A percentile compares a stretch with the other conserved stretches of the same genome.
Conservation (phyloP, 306 rosid genomes). For the Corylus heterophylla region DNA sequence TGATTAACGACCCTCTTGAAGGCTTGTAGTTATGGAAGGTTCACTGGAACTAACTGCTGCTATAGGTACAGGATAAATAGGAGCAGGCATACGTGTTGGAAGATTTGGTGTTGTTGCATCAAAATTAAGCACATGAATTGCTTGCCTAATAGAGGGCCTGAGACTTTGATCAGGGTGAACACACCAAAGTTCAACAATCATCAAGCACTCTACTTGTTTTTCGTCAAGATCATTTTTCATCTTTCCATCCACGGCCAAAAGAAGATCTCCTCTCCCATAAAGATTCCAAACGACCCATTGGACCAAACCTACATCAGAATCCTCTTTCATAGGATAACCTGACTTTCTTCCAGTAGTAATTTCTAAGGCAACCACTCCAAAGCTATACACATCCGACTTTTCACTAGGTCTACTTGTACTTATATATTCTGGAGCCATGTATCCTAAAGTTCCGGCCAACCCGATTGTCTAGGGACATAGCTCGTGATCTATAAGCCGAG, state of each 20-base stretch:
- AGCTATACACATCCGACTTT: constrained; percentile 30
- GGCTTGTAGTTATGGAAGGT: neutral
- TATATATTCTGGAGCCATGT: constrained; percentile 37
- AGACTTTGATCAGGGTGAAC: constrained; percentile 1
- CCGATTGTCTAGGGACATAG: constrained; percentile 33
- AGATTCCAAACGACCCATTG: too few relatives aligned
- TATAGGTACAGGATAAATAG: neutral
- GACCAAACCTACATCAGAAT: too few relatives aligned
- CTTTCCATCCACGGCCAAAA: neutral
- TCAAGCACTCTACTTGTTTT: neutral
- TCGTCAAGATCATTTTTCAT: neutral
- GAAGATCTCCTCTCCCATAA: too few relatives aligned
- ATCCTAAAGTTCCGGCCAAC: constrained; percentile 35
- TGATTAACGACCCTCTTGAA: neutral
- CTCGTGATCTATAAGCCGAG: constrained; percentile 31
- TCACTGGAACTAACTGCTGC: neutral
- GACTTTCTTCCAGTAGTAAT: too few relatives aligned
- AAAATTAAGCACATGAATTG: too few relatives aligned
- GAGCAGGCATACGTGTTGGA: neutral
- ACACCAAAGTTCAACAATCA: constrained; percentile 21
- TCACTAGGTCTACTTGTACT: constrained; percentile 36
- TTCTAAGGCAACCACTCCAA: constrained; percentile 22
- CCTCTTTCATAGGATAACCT: too few relatives aligned
- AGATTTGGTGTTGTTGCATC: neutral
- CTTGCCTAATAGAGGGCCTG: neutral